Percentiles rank a stretch among this genome's conserved stretches.
Conservation (phyloP, 768 basidiomycete genomes). For the Lactarius sp. region DNA sequence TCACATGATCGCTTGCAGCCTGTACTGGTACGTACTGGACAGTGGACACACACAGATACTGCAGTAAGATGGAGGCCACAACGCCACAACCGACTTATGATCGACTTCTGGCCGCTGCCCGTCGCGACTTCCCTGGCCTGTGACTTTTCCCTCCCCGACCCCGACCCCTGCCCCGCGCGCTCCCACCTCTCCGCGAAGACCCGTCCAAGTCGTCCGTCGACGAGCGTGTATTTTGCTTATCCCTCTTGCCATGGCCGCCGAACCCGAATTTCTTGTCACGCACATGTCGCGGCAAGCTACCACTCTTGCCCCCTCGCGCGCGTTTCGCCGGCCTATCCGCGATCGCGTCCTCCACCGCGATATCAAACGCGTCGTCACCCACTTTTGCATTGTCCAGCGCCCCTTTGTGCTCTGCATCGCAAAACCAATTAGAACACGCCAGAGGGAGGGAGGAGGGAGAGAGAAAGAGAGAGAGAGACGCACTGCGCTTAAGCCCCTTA, state of each 20-base stretch:
- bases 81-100: conserved; percentile 17
- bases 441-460: neutral
- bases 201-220: conserved; percentile 70
- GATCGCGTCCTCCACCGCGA: conserved; percentile 88
- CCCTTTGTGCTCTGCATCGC: conserved; percentile 69
- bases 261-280: conserved; percentile 83
- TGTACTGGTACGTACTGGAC: too few species aligned
- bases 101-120: conserved; percentile 38
- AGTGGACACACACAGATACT: too few species aligned
- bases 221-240: conserved; percentile 77
- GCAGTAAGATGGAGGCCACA: too few species aligned
- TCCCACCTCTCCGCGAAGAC: conserved; percentile 32
- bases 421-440: neutral
- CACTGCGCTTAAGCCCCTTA: conserved; percentile 88
- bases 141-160: conserved; percentile 34
- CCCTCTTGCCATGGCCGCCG: conserved; percentile 60
- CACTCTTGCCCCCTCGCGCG: conserved; percentile 30
- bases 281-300: conserved; percentile 47
- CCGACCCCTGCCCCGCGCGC: conserved; percentile 32
- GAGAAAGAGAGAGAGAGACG: conserved; percentile 28
- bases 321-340: conserved; percentile 65
- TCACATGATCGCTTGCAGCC: too few species aligned
- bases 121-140: conserved; percentile 56
- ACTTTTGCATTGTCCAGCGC: conserved; percentile 60
- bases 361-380: conserved; percentile 71